phyloP scores from a whole-genome alignment of 306 rosid genomes.

The Phaseolus lunatus region DNA sequence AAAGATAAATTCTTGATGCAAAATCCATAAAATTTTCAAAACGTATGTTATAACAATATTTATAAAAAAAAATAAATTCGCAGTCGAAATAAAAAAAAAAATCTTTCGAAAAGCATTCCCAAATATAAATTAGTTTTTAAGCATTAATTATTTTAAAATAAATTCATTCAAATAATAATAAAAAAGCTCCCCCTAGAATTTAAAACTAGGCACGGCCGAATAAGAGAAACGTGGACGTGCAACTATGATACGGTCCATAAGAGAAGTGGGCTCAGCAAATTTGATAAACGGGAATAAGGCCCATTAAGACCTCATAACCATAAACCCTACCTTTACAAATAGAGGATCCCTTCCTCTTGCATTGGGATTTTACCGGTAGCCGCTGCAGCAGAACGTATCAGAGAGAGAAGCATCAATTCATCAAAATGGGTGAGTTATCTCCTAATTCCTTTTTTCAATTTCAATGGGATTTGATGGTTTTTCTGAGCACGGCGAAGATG shows the following conservation, averaged over 20 bases:
- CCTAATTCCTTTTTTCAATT: background rate
- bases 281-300: background rate
- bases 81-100: background rate
- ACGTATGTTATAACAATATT: too few relatives aligned
- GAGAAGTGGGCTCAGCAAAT: background rate
- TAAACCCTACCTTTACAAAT: slow-evolving; percentile 43
- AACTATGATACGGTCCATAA: background rate
- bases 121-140: background rate
- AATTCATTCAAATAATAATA: background rate
- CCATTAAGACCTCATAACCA: slow-evolving; percentile 2
- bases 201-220: background rate
- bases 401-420: slow-evolving; percentile 18
- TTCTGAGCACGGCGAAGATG: background rate
- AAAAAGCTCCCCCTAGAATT: background rate
- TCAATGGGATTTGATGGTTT: background rate
- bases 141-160: background rate
- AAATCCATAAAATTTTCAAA: background rate
- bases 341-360: background rate
- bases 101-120: background rate
- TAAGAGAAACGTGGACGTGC: background rate
- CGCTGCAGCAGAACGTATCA: slow-evolving; percentile 23
- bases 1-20: background rate
- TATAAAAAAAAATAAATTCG: background rate
- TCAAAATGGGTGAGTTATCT: slow-evolving; percentile 36
- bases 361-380: background rate